A percentile compares a stretch with the other conserved stretches of the same genome.
These are phyloP conservation scores for Candida sithepensis DNA, from an alignment of 805 yeast species.

Conservation along the genomic window DNA sequence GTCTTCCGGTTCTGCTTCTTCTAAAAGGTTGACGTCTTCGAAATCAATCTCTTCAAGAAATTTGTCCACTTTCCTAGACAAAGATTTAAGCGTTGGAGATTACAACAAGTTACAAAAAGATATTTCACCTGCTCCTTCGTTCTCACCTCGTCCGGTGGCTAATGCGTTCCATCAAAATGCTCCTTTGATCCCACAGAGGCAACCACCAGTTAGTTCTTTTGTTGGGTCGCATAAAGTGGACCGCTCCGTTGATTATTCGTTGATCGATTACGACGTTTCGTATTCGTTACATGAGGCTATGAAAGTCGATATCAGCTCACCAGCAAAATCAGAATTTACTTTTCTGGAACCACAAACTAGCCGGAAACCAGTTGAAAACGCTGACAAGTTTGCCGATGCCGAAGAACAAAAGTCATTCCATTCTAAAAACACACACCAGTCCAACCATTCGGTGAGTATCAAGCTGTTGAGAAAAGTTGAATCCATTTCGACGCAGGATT, in stretches of 20 bases:
- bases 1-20: not conserved
- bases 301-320: conserved; percentile 25
- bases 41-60: conserved; percentile 28
- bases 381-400: conserved; percentile 30
- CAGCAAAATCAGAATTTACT: conserved; percentile 19
- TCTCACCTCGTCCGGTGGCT: not conserved
- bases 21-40: conserved; percentile 13
- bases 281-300: conserved; percentile 32
- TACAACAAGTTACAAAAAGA: conserved; percentile 11
- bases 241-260: conserved; percentile 25
- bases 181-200: conserved; percentile 1
- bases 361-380: not conserved
- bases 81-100: conserved; percentile 16
- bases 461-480: conserved; percentile 29
- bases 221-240: conserved; percentile 18
- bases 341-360: conserved; percentile 5
- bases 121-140: not conserved
- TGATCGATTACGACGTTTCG: conserved; percentile 24
- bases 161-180: conserved; percentile 1
- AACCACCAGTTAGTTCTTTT: conserved; percentile 6
- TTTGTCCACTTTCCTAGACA: conserved; percentile 20
- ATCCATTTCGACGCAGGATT: conserved; percentile 21
- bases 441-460: conserved; percentile 12
- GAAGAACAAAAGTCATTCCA: conserved; percentile 12
- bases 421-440: conserved; percentile 1